Conservation (phyloP, 106 monocot species). For the Dioscorea alata region DNA sequence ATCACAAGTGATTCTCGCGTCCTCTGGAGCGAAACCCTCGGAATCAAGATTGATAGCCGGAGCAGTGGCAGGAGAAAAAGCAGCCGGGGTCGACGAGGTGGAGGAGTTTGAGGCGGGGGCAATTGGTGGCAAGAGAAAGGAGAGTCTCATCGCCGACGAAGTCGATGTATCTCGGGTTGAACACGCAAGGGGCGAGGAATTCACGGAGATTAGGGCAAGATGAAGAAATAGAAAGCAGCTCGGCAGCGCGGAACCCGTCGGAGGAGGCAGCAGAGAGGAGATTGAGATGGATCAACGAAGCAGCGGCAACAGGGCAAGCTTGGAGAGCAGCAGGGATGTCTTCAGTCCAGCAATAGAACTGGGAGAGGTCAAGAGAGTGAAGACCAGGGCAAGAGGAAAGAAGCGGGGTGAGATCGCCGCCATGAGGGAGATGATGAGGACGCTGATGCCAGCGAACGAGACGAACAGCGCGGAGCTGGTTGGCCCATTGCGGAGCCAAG, state of each 20-base stretch:
- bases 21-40: conserved; percentile 8
- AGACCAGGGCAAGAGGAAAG: conserved; percentile 36
- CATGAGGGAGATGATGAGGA: conserved; percentile 8
- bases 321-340: conserved; percentile 60
- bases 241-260: conserved; percentile 62
- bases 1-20: conserved; percentile 35
- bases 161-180: conserved; percentile 64
- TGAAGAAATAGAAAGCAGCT: conserved; percentile 36
- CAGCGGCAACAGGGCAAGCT: conserved; percentile 18
- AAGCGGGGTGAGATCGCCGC: conserved; percentile 52
- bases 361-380: conserved; percentile 56
- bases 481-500: conserved; percentile 42
- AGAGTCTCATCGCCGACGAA: conserved; percentile 61
- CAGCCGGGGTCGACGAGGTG: conserved; percentile 49
- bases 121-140: conserved; percentile 35
- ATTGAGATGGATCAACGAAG: conserved; percentile 33
- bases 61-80: conserved; percentile 12
- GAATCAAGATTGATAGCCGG: conserved; percentile 7
- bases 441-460: conserved; percentile 93
- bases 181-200: conserved; percentile 56
- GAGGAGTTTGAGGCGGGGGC: conserved; percentile 48
- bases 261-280: conserved; percentile 39
- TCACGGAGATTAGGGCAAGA: conserved; percentile 49
- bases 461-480: conserved; percentile 26
- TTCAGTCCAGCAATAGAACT: conserved; percentile 96